A percentile compares a stretch with the other conserved stretches of the same genome.
These are phyloP conservation scores for Penicillium simplicissimum DNA, from an alignment of 495 filamentous ascomycete species.

Conservation along the genomic window DNA sequence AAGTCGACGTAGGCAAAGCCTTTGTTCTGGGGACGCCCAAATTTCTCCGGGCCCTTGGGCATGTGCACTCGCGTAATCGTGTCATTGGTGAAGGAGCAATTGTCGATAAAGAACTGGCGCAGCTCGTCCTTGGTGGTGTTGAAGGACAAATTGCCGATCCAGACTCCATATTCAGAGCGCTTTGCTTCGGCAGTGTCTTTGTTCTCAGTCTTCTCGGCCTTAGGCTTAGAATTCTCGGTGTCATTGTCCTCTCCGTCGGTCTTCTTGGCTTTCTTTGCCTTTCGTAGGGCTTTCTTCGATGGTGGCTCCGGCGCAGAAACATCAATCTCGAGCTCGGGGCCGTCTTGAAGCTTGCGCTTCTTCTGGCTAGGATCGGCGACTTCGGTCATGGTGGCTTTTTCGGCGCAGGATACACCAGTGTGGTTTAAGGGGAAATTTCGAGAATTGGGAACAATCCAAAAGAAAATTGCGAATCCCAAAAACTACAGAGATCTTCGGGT, in stretches of 20 bases:
- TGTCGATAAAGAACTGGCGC: slow-evolving; percentile 70
- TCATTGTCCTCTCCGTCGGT: slow-evolving; percentile 26
- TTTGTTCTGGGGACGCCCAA: slow-evolving; percentile 64
- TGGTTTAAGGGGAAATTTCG: not conserved
- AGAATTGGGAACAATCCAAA: slow-evolving; percentile 5
- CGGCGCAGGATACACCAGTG: not conserved
- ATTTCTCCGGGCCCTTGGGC: slow-evolving; percentile 54
- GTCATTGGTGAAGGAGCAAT: slow-evolving; percentile 64
- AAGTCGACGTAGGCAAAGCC: slow-evolving; percentile 98
- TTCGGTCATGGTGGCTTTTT: slow-evolving; percentile 31
- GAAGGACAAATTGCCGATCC: slow-evolving; percentile 94
- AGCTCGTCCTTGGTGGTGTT: slow-evolving; percentile 70
- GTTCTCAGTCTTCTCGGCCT: slow-evolving; percentile 29
- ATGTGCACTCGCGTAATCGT: slow-evolving; percentile 82
- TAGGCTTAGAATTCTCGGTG: slow-evolving; percentile 34
- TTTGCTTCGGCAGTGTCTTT: slow-evolving; percentile 47
- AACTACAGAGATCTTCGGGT: slow-evolving; percentile 4
- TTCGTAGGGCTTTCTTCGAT: slow-evolving; percentile 85
- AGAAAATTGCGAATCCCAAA: slow-evolving; percentile 3
- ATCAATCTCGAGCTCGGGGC: slow-evolving; percentile 81
- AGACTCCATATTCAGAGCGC: slow-evolving; percentile 80
- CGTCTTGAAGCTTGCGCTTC: slow-evolving; percentile 68
- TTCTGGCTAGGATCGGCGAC: slow-evolving; percentile 48
- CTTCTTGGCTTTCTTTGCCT: slow-evolving; percentile 69
- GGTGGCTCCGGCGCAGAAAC: slow-evolving; percentile 82